Evolutionary conservation across 169 alveolate genomes (phyloP).

Genomic region (Eimeria necatrix): DNA sequence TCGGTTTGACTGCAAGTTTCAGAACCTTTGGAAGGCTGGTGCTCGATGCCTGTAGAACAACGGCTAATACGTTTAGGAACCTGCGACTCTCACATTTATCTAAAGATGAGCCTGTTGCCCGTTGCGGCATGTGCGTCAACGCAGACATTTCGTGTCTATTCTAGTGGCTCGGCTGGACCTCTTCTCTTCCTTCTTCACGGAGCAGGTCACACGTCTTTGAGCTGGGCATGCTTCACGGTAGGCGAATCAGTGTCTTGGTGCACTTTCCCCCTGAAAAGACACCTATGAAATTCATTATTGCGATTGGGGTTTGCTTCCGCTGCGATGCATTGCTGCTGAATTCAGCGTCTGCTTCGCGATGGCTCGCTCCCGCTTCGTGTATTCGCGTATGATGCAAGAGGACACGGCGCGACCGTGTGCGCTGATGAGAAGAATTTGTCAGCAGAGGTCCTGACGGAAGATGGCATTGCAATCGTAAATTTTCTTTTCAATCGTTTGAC

Average conservation of each 20-base stretch:
- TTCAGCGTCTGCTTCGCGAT: slow-evolving; percentile 65
- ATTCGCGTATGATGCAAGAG: slow-evolving; percentile 79
- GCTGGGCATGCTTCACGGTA: slow-evolving; percentile 79
- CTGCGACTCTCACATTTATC: too few species aligned
- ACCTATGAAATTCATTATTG: too few species aligned
- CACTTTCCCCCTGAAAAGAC: not conserved
- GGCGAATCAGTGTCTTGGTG: slow-evolving; percentile 1
- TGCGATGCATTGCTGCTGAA: too few species aligned
- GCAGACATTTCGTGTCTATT: slow-evolving; percentile 79
- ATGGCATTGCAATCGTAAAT: slow-evolving; percentile 77
- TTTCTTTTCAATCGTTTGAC: slow-evolving; percentile 39
- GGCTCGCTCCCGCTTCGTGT: slow-evolving; percentile 68
- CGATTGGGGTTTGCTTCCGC: not conserved
- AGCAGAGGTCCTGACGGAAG: slow-evolving; percentile 69
- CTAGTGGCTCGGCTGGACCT: slow-evolving; percentile 76
- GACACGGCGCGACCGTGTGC: slow-evolving; percentile 79
- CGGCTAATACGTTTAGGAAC: too few species aligned
- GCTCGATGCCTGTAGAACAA: too few species aligned
- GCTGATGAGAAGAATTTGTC: slow-evolving; percentile 71
- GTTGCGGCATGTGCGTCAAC: not conserved
- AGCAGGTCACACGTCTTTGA: slow-evolving; percentile 78
- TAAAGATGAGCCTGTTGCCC: too few species aligned
- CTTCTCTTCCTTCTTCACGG: slow-evolving; percentile 78
- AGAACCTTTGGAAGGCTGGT: too few species aligned
- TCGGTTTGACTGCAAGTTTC: too few species aligned